Evolutionary conservation across 2,329 filamentous ascomycete genomes (phyloP).

Genomic region (Calonectria fujianensis): DNA sequence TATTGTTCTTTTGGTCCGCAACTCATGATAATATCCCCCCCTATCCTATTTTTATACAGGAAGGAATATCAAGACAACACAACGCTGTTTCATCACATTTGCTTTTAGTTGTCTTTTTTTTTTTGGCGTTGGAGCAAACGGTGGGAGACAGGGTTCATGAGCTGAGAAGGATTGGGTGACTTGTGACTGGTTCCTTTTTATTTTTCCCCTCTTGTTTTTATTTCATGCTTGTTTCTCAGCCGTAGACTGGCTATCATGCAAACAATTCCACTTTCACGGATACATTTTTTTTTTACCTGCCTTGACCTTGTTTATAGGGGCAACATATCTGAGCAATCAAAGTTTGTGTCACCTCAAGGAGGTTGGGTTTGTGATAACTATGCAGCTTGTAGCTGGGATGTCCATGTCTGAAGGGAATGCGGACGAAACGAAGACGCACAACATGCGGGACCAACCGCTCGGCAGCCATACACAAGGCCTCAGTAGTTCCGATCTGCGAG

Average conservation of each 20-base stretch:
- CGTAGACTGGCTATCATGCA: slow-evolving; percentile 36
- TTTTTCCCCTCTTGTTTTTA: slow-evolving; percentile 13
- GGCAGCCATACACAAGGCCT: slow-evolving; percentile 18
- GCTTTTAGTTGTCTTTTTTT: slow-evolving; percentile 30
- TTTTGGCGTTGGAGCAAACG: slow-evolving; percentile 35
- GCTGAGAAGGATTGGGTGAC: slow-evolving; percentile 28
- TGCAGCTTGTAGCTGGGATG: slow-evolving; percentile 6
- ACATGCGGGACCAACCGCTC: slow-evolving; percentile 27
- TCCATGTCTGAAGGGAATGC: background rate
- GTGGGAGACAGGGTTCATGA: slow-evolving; percentile 32
- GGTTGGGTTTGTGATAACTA: slow-evolving; percentile 2
- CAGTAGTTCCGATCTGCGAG: slow-evolving; percentile 31
- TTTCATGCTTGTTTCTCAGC: slow-evolving; percentile 24
- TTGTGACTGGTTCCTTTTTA: slow-evolving; percentile 19
- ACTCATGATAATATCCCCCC: slow-evolving; percentile 25
- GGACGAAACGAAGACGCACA: slow-evolving; percentile 17
- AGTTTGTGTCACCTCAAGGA: slow-evolving; percentile 11
- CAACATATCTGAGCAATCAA: slow-evolving; percentile 2
- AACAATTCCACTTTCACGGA: slow-evolving; percentile 38
- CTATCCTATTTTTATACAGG: slow-evolving; percentile 24
- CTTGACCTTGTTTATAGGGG: slow-evolving; percentile 20
- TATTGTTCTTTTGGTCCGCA: slow-evolving; percentile 21
- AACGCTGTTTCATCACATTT: slow-evolving; percentile 23
- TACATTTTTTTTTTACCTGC: background rate
- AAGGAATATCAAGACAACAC: slow-evolving; percentile 7